Percentiles rank a stretch among this genome's conserved stretches.
phyloP scores from a whole-genome alignment of 2,329 filamentous ascomycete species.

The Sclerotinia sclerotiorum region DNA sequence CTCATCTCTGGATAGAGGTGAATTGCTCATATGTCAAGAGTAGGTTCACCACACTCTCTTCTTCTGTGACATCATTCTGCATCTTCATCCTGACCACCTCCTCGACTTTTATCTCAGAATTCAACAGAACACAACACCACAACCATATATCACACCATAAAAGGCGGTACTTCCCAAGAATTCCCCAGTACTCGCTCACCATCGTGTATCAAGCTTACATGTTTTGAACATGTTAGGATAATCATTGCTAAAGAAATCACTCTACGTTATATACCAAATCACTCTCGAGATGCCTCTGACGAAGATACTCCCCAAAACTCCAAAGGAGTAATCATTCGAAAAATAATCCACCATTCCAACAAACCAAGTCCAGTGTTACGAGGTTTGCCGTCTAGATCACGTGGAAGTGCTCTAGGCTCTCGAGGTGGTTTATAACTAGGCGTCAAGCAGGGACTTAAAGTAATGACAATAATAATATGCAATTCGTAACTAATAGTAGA shows the following conservation, averaged over 20 bases:
- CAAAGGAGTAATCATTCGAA: background rate
- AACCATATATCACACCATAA: background rate
- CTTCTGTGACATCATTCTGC: background rate
- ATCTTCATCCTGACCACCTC: background rate
- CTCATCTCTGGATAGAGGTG: background rate
- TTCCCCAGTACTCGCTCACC: background rate
- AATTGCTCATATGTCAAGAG: background rate
- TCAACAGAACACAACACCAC: background rate
- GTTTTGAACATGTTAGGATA: background rate
- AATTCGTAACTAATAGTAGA: too few relatives aligned
- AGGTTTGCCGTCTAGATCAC: too few relatives aligned
- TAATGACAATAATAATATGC: too few relatives aligned
- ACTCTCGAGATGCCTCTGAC: background rate
- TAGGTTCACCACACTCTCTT: too few relatives aligned
- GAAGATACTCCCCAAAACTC: background rate
- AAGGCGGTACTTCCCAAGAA: background rate
- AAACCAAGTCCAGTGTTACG: too few relatives aligned
- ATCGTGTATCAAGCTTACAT: too few relatives aligned
- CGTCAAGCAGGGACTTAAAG: too few relatives aligned
- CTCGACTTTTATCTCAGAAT: background rate
- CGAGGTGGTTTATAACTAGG: too few relatives aligned
- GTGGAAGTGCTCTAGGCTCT: too few relatives aligned
- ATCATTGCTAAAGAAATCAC: background rate
- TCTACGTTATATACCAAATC: background rate
- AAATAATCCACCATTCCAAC: background rate